Evolutionary conservation across 768 basidiomycete species (phyloP).

Genomic region (Paxillus ammoniavirescens): DNA sequence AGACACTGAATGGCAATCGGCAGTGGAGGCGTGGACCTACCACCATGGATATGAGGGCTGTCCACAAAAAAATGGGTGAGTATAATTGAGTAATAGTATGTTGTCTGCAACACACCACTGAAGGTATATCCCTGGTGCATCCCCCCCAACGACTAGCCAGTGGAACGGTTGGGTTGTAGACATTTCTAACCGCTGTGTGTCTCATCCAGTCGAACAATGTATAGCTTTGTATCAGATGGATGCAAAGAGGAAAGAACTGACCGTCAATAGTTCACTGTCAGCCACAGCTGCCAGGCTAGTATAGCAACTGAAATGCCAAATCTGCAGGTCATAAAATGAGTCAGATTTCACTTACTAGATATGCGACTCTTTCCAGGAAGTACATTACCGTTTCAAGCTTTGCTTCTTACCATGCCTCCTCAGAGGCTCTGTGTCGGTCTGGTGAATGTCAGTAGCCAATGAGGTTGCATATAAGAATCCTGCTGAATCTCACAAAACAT

Average conservation of each 20-base stretch:
- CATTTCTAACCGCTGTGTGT: not conserved
- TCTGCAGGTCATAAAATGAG: too few species aligned
- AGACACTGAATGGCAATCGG: not conserved
- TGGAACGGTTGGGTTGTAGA: not conserved
- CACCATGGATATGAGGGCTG: not conserved
- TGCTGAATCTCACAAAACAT: not conserved
- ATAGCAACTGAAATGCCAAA: too few species aligned
- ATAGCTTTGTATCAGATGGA: too few species aligned
- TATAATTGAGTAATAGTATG: not conserved
- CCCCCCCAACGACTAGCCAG: not conserved
- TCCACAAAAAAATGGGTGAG: not conserved
- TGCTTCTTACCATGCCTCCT: too few species aligned
- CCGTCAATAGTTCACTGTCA: too few species aligned
- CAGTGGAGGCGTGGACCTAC: not conserved
- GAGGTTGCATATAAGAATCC: not conserved
- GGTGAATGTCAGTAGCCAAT: not conserved
- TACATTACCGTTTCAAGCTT: too few species aligned
- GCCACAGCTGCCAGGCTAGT: too few species aligned
- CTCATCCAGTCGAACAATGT: too few species aligned
- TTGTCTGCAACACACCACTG: not conserved
- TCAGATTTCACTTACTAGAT: too few species aligned
- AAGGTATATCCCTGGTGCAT: not conserved
- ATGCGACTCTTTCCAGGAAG: too few species aligned
- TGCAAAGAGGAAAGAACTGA: too few species aligned
- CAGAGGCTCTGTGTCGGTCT: too few species aligned